A percentile compares a stretch with the other conserved stretches of the same genome.
Conservation (phyloP, 1,139 yeast genomes). For the Yamadazyma siamensis region DNA sequence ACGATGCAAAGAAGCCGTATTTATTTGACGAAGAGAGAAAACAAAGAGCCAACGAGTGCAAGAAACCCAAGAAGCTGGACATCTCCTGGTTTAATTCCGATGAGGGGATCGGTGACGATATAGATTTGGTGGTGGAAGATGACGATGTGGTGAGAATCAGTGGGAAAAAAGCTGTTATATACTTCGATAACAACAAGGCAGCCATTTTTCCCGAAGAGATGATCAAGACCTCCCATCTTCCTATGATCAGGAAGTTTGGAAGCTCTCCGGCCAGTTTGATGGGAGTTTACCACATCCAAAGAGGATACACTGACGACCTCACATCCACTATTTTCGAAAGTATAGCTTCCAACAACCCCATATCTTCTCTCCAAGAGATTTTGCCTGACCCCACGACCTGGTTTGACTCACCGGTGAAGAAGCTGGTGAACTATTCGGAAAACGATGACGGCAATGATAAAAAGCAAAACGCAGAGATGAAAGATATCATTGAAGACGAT, state of each 20-base stretch:
- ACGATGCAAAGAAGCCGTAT: conserved; percentile 32
- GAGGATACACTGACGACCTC: conserved; percentile 36
- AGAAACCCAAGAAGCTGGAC: conserved; percentile 8
- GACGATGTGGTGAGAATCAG: conserved; percentile 30
- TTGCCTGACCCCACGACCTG: conserved; percentile 26
- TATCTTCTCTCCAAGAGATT: conserved; percentile 30
- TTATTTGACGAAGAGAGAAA: conserved; percentile 16
- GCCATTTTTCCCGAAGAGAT: conserved; percentile 36
- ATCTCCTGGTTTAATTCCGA: conserved; percentile 13
- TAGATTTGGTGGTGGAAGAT: conserved; percentile 15
- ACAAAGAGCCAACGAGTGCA: conserved; percentile 1
- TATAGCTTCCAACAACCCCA: conserved; percentile 23
- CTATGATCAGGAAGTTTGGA: conserved; percentile 38
- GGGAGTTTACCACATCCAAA: conserved; percentile 33
- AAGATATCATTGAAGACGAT: conserved; percentile 51
- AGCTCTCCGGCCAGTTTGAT: conserved; percentile 28
- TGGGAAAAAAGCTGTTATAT: conserved; percentile 30
- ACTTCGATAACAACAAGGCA: conserved; percentile 30
- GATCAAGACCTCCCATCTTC: conserved; percentile 33
- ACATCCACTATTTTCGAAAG: conserved; percentile 26
- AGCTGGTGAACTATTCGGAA: conserved; percentile 11
- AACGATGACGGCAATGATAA: conserved; percentile 10
- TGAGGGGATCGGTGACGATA: conserved; percentile 8
- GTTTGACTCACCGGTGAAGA: conserved; percentile 12
- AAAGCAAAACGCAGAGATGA: conserved; percentile 26